Evolutionary conservation across 371 early-diverging fungal species (phyloP), one percentile per base, ranked within the genome.

Genomic region (Capillidium heterosporum): DNA sequence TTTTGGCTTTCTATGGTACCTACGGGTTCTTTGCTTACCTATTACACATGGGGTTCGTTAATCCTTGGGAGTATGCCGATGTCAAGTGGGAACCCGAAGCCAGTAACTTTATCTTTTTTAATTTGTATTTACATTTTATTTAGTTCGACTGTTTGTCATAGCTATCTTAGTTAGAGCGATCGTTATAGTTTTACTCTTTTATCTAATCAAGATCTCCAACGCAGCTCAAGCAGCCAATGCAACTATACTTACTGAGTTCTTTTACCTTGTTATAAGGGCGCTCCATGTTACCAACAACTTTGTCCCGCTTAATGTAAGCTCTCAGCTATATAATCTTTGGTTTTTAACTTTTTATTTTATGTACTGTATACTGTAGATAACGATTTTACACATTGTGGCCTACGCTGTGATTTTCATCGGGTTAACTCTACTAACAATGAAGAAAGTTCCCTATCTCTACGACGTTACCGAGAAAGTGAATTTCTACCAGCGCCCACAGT

Each of bases 1-100:
- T 47, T 47, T 17, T 47, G 24, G 47, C 47, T 17, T 47, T 47
- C 17, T 47, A 10, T 17, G 47, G 47, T 7, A 10, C 26, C 10
- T 47, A 23, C 17, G 47, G 47, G 47, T 10, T 24, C 26, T 17
- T 47, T 19, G n/a, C 47, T 47, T 4, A 47, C 47, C 17, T 47
- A 7, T 17, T 47, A 7, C 47, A 47, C 10, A 47, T 47, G 47
- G 47, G 47, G 17, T 47, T 47, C 24, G 26, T 47, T 17, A 47
- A 47, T 17, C 47, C 47, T 17, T 47, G 47, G 47, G 47, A 47
- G 26, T 47, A 47, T 47, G 47, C 47, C 24, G 47, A 47, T 10
- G 47, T 47, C 23, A 10, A 10, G n/a, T 47, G 47, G 47, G 8
- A 10, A 17, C 47, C 47, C 17, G 10, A 17, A 24, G 47, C 47